Conservation (phyloP, 208 protist species). For the Novymonas esmeraldas region DNA sequence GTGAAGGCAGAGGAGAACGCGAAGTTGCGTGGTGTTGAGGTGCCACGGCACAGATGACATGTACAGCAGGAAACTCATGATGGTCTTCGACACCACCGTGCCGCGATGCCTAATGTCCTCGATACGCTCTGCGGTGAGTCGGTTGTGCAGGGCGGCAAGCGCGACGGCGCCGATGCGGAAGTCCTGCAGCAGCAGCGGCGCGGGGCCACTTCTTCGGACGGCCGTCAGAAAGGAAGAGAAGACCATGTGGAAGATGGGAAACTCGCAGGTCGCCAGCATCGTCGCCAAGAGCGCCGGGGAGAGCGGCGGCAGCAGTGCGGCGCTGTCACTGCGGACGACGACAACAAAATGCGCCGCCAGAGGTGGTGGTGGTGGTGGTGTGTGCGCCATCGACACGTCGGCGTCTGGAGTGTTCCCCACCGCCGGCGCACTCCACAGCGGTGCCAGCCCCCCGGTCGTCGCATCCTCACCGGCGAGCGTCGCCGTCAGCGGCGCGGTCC, state of each 20-base stretch:
- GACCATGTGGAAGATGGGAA: constrained; percentile 47
- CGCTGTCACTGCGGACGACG: constrained; percentile 42
- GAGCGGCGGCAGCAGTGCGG: constrained; percentile 33
- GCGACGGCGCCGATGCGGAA: constrained; percentile 16
- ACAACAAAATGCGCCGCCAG: constrained; percentile 69
- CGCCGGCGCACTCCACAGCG: constrained; percentile 1
- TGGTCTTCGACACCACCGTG: not conserved
- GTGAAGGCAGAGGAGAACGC: too few species aligned
- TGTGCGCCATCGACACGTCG: too few species aligned
- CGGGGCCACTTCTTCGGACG: constrained; percentile 16
- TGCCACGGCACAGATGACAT: not conserved
- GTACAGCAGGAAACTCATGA: not conserved
- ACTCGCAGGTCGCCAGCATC: constrained; percentile 48
- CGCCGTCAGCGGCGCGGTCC: not conserved
- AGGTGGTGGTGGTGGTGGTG: too few species aligned
- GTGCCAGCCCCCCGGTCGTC: not conserved
- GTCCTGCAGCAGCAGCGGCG: constrained; percentile 19
- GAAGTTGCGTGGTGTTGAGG: not conserved
- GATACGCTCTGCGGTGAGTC: not conserved
- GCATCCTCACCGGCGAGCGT: not conserved
- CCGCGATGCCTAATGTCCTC: not conserved
- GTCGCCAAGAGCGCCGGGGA: constrained; percentile 32
- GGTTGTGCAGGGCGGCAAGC: constrained; percentile 26
- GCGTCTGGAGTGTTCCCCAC: too few species aligned
- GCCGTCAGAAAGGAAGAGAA: constrained; percentile 38